Evolutionary conservation across 495 filamentous ascomycete species (phyloP).

Genomic region (Penicillium flavigenum): DNA sequence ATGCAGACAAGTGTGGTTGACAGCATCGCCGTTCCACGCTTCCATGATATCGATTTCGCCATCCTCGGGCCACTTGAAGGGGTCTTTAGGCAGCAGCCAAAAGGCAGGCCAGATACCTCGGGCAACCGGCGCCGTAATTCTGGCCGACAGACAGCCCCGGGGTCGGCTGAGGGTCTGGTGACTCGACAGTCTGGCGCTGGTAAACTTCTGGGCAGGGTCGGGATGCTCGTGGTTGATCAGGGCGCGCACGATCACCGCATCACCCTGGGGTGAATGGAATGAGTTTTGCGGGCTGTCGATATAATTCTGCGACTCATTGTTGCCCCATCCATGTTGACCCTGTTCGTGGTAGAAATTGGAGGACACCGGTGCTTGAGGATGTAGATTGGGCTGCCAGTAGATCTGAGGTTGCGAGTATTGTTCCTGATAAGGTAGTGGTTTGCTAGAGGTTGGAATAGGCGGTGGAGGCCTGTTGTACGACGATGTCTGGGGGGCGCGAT

Average conservation of each 20-base stretch:
- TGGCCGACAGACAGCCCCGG: slow-evolving; percentile 32
- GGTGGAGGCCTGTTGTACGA: slow-evolving; percentile 27
- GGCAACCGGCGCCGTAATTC: slow-evolving; percentile 29
- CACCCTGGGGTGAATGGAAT: slow-evolving; percentile 32
- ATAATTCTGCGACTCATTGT: slow-evolving; percentile 32
- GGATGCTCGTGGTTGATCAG: slow-evolving; percentile 30
- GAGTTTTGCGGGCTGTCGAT: slow-evolving; percentile 29
- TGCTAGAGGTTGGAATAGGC: slow-evolving; percentile 31
- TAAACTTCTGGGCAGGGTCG: slow-evolving; percentile 27
- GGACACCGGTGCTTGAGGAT: slow-evolving; percentile 27
- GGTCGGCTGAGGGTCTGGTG: slow-evolving; percentile 27
- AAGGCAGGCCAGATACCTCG: slow-evolving; percentile 34
- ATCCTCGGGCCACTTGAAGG: slow-evolving; percentile 34
- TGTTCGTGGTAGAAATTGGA: slow-evolving; percentile 27
- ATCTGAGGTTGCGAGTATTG: slow-evolving; percentile 29
- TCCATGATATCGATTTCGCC: slow-evolving; percentile 35
- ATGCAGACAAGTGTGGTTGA: slow-evolving; percentile 33
- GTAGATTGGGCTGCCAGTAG: slow-evolving; percentile 31
- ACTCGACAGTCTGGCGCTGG: slow-evolving; percentile 30
- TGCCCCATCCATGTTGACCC: slow-evolving; percentile 33
- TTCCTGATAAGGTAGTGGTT: slow-evolving; percentile 26
- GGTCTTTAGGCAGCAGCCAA: slow-evolving; percentile 37
- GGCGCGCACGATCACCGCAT: slow-evolving; percentile 31
- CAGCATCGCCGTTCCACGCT: slow-evolving; percentile 31
- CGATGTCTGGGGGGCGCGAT: slow-evolving; percentile 14